Evolutionary conservation across 176 grass and related monocot species (phyloP).

Genomic region (Miscanthus lutarioriparius): DNA sequence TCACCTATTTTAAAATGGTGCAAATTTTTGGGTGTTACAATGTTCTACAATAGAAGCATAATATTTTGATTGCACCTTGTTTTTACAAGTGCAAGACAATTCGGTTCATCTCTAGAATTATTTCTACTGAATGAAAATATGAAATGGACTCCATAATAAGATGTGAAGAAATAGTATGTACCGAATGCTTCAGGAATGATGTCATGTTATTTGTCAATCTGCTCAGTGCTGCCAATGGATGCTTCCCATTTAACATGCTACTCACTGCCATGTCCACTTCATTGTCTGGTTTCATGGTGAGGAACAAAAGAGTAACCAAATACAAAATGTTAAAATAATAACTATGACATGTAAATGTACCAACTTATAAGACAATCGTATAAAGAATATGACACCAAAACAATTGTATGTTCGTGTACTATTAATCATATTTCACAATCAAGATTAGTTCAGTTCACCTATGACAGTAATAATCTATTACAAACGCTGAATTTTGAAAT

Average conservation of each 20-base stretch:
- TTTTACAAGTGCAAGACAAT: not conserved
- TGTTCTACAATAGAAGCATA: constrained; percentile 42
- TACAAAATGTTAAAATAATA: not conserved
- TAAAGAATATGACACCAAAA: not conserved
- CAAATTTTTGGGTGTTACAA: no score
- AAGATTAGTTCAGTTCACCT: not conserved
- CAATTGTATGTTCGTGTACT: not conserved
- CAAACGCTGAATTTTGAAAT: not conserved
- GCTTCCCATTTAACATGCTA: constrained; percentile 46
- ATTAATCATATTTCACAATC: not conserved
- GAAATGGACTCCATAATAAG: not conserved
- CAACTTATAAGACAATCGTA: not conserved
- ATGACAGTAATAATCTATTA: not conserved
- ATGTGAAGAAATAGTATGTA: not conserved
- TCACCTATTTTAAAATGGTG: no score
- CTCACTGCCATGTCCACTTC: constrained; percentile 46
- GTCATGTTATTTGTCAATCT: constrained; percentile 50
- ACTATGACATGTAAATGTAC: not conserved
- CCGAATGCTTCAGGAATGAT: constrained; percentile 45
- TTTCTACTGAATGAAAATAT: not conserved
- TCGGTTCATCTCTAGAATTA: not conserved
- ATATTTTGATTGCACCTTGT: not conserved
- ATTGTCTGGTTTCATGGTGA: constrained; percentile 48
- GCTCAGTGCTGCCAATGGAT: constrained; percentile 49
- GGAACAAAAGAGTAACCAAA: constrained; percentile 9